A percentile compares a stretch with the other conserved stretches of the same genome.
phyloP scores from a whole-genome alignment of 371 early-diverging fungal genomes.

The Mucor sp. region DNA sequence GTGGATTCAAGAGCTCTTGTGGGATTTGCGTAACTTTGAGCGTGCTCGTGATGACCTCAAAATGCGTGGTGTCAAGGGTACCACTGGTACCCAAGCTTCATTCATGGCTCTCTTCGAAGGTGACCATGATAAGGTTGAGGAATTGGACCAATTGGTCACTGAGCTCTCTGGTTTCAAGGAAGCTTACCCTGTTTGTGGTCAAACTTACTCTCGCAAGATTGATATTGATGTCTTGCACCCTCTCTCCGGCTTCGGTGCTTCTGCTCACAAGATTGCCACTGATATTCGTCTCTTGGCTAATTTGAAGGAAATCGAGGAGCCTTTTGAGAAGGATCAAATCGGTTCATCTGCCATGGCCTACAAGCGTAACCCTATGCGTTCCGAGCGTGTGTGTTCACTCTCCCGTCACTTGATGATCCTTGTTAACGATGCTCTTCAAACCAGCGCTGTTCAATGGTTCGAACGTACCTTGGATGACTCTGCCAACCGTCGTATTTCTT shows the following conservation, averaged over 20 bases:
- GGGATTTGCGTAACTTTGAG: conserved; percentile 94
- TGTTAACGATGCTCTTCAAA: conserved; percentile 85
- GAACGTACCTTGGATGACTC: conserved; percentile 97
- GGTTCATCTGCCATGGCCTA: conserved; percentile 99
- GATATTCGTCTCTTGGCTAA: conserved; percentile 96
- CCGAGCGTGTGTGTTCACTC: conserved; percentile 95
- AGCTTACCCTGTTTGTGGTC: conserved; percentile 93
- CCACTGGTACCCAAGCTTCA: conserved; percentile 98
- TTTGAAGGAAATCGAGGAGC: conserved; percentile 98
- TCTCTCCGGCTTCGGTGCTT: conserved; percentile 92
- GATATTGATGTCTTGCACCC: conserved; percentile 91
- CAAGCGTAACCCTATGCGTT: conserved; percentile 99
- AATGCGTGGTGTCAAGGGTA: conserved; percentile 98
- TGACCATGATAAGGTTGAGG: conserved; percentile 92
- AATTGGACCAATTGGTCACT: conserved; percentile 88
- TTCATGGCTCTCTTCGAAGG: conserved; percentile 96
- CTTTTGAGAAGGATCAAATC: conserved; percentile 98
- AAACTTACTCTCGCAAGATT: conserved; percentile 97
- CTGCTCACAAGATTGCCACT: conserved; percentile 97
- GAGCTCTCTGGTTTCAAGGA: conserved; percentile 86
- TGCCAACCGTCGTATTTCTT: conserved; percentile 94
- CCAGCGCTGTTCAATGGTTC: conserved; percentile 94
- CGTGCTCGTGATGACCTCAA: conserved; percentile 88
- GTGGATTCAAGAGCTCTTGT: conserved; percentile 94
- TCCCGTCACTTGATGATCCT: conserved; percentile 96